These are phyloP conservation scores for Dactylellina drechsleri DNA, from an alignment of 2,329 filamentous ascomycete genomes.

Conservation along the genomic window DNA sequence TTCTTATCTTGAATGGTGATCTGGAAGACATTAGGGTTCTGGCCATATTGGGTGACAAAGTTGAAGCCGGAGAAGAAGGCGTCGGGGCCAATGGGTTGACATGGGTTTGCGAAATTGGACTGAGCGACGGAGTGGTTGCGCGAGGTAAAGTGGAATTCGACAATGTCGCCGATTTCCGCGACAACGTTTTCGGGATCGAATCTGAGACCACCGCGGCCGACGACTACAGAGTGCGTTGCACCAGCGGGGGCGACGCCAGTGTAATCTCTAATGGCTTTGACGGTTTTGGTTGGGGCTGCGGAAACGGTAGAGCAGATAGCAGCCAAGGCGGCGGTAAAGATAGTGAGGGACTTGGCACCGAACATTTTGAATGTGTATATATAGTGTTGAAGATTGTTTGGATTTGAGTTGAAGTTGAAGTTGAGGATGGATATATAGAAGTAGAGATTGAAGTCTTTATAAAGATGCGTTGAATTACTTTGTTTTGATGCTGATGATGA, in stretches of 20 bases:
- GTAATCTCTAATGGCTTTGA: slow-evolving; percentile 17
- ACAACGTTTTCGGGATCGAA: slow-evolving; percentile 67
- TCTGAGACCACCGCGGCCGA: slow-evolving; percentile 60
- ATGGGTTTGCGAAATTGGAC: slow-evolving; percentile 63
- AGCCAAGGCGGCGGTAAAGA: slow-evolving; percentile 42
- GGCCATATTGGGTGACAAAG: slow-evolving; percentile 60
- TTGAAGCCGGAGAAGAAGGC: slow-evolving; percentile 64
- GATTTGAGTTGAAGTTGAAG: slow-evolving; percentile 6
- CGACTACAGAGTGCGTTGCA: slow-evolving; percentile 50
- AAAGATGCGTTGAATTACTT: slow-evolving; percentile 17
- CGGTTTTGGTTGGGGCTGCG: slow-evolving; percentile 48
- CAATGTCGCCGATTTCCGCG: slow-evolving; percentile 65
- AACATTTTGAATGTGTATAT: slow-evolving; percentile 45
- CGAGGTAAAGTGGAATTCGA: slow-evolving; percentile 69
- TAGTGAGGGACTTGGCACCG: slow-evolving; percentile 35
- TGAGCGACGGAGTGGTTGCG: slow-evolving; percentile 66
- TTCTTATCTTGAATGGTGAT: slow-evolving; percentile 64
- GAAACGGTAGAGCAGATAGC: slow-evolving; percentile 23
- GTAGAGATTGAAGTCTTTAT: neutral
- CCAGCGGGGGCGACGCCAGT: slow-evolving; percentile 23
- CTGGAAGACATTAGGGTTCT: slow-evolving; percentile 63
- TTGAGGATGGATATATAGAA: slow-evolving; percentile 1
- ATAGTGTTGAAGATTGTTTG: neutral
- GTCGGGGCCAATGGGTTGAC: slow-evolving; percentile 60
- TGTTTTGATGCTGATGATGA: slow-evolving; percentile 23